Evolutionary conservation across 257 asterid species (phyloP).

Genomic region (Penstemon barbatus): DNA sequence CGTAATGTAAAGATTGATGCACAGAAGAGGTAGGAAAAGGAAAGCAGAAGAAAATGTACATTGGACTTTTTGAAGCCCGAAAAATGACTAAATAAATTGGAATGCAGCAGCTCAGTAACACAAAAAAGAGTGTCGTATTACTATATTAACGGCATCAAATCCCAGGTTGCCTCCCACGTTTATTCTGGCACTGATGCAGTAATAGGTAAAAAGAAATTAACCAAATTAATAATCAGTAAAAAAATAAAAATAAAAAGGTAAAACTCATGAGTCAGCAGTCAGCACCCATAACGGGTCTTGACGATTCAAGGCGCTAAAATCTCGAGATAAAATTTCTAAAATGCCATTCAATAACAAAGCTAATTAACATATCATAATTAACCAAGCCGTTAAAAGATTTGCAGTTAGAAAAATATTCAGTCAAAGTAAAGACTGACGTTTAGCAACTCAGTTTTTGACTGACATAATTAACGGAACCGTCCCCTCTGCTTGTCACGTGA

Average conservation of each 20-base stretch:
- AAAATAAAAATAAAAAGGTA: background rate
- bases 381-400: constrained; percentile 21
- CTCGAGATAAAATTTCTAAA: background rate
- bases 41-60: background rate
- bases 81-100: background rate
- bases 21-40: constrained; percentile 7
- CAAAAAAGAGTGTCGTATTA: too few relatives aligned
- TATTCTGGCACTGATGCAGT: constrained; percentile 4
- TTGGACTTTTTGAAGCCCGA: background rate
- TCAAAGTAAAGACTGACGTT: constrained; percentile 28
- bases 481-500: constrained; percentile 50
- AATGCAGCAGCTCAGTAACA: constrained; percentile 7
- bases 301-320: background rate
- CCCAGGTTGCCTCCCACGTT: constrained; percentile 33
- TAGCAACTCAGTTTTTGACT: constrained; percentile 33
- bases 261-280: constrained; percentile 1
- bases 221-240: background rate
- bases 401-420: constrained; percentile 14
- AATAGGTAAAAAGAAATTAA: background rate
- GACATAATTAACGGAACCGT: constrained; percentile 56
- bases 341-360: background rate
- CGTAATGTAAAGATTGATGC: constrained; percentile 9
- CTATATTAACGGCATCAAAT: constrained; percentile 20
- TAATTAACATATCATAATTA: background rate
- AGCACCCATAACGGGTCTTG: background rate